Evolutionary conservation across 106 monocot genomes (phyloP), one percentile per base, ranked within the genome.

Genomic region (Chionographis japonica): DNA sequence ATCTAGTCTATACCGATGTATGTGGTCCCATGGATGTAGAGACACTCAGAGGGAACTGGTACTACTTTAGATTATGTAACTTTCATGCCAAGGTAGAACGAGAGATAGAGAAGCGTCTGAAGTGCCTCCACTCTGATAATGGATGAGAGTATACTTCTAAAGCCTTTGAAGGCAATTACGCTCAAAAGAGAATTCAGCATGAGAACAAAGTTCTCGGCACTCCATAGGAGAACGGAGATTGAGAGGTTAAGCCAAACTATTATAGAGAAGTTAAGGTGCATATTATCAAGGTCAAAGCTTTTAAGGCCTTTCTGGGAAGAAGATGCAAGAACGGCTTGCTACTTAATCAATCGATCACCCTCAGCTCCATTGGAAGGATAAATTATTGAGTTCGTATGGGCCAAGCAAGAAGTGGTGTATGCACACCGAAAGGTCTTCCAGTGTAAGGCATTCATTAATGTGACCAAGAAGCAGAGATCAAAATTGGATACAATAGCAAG

Each of bases 1-100:
- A 65, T 3, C 12, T 65, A 4, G 50, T 65, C 3, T 50, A 65
- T 50, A 50, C 27, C 10, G 50, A 65, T 65, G 50, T 65, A 4
- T 65, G 19, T 50, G 50, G 50, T 19, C 65, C 51, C 18, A 17
- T 65, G 18, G 46, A 65, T 17, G 65, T 65, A 2, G 50, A 65
- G 11, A 20, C 17, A 2, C 12, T 60, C 4, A 3, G 50, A 50
- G 65, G 49, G 6, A 65, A 65, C 19, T 18, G 0, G 20, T 65
- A 65, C 19, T 65, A 50, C 50, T 3, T 60, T 20, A 27, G 10
- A 10, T 27, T 65, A 50, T 16, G 5, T 17, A 49, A 13, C 11
- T 43, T 38, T 66, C 40, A 50, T 74, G 40, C 20, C 50, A 20
- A 18, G 50, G 17, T 51, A 50, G 65, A 65, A 65, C 4, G 27